Conservation (phyloP, 2,329 filamentous ascomycete species). For the Penicillium freii region DNA sequence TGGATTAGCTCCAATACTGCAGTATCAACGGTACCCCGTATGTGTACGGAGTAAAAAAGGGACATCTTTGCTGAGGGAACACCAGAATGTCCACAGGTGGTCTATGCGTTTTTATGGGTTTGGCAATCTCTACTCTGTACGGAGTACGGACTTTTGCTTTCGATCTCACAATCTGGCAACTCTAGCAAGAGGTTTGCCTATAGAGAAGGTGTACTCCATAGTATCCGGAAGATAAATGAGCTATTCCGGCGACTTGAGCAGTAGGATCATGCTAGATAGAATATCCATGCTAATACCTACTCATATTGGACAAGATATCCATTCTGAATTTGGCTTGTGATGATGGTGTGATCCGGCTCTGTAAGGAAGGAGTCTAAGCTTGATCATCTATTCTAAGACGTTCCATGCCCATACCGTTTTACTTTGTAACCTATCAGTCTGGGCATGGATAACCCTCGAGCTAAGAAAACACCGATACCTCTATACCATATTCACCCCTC, state of each 20-base stretch:
- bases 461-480: background rate
- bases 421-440: slow-evolving; percentile 1
- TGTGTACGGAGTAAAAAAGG: background rate
- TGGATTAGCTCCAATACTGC: background rate
- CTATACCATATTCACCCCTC: background rate
- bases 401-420: background rate
- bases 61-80: background rate
- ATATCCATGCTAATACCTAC: background rate
- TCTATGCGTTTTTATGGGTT: background rate
- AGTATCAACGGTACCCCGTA: background rate
- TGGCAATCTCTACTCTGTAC: background rate
- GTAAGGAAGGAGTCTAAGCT: slow-evolving; percentile 7
- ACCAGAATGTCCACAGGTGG: background rate
- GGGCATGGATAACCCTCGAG: background rate
- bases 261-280: background rate
- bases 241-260: background rate
- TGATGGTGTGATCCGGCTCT: slow-evolving; percentile 17
- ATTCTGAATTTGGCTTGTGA: slow-evolving; percentile 15
- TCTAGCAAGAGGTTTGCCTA: background rate
- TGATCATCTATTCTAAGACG: background rate
- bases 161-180: background rate
- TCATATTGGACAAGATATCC: background rate
- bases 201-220: background rate
- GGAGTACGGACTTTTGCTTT: background rate
- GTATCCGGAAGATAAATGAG: background rate